These are phyloP conservation scores for Clonostachys byssicola DNA, from an alignment of 2,329 filamentous ascomycete species.

Conservation along the genomic window DNA sequence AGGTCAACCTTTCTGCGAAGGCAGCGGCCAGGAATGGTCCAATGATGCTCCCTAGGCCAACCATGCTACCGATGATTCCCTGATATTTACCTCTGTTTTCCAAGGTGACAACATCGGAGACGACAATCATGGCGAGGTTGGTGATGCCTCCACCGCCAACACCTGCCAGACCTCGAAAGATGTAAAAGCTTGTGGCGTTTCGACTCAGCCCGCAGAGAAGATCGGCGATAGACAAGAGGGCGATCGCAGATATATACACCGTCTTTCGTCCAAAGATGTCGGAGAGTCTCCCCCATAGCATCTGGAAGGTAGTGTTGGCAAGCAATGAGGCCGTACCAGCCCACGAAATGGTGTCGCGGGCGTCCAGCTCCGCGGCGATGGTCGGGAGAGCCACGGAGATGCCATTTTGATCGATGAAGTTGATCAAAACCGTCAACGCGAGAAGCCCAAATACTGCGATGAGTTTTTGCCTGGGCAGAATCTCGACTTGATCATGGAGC, in stretches of 20 bases:
- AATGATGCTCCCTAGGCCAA: slow-evolving; percentile 33
- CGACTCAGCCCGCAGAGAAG: slow-evolving; percentile 54
- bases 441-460: slow-evolving; percentile 46
- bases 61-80: slow-evolving; percentile 31
- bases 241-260: slow-evolving; percentile 48
- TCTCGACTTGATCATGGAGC: slow-evolving; percentile 52
- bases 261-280: slow-evolving; percentile 59
- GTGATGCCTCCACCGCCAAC: slow-evolving; percentile 59
- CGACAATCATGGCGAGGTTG: slow-evolving; percentile 57
- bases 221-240: slow-evolving; percentile 49
- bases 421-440: slow-evolving; percentile 47
- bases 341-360: slow-evolving; percentile 49
- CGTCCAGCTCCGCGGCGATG: slow-evolving; percentile 40
- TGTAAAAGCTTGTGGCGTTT: slow-evolving; percentile 54
- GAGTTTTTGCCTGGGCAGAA: slow-evolving; percentile 45
- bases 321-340: slow-evolving; percentile 48
- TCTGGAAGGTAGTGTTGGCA: slow-evolving; percentile 58
- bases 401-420: slow-evolving; percentile 53
- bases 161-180: slow-evolving; percentile 56
- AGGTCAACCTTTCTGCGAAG: slow-evolving; percentile 27
- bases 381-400: slow-evolving; percentile 47
- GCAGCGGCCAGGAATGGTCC: slow-evolving; percentile 38
- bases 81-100: slow-evolving; percentile 54
- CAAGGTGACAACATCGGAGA: slow-evolving; percentile 55
- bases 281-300: slow-evolving; percentile 58